Evolutionary conservation across 164 flowering plant genomes (phyloP), one percentile per base, ranked within the genome.

Genomic region (Liriodendron chinense): DNA sequence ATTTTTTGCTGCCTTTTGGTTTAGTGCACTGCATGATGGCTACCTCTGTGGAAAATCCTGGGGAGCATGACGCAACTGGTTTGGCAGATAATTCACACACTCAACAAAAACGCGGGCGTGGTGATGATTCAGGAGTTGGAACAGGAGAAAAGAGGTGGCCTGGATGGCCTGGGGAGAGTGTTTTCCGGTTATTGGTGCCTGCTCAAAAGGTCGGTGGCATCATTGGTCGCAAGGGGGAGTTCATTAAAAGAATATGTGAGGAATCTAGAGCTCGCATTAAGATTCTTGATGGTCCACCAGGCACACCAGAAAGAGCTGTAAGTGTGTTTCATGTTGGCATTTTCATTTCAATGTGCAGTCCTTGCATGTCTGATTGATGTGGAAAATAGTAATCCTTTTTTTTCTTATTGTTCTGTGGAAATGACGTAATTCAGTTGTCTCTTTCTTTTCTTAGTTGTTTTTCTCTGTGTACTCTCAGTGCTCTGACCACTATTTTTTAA

Each of bases 91-190:
- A 78, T 71, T 47, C 72, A 2, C 74, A 64, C 5, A 9, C 74
- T 64, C 73, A 82, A 65, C 69, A 71, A 53, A 78, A 75, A 70
- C 72, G 64, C 7, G 79, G 68, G 12, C 67, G 59, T 69, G 78
- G 72, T 25, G 75, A 84, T 71, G 86, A 84, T 65, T 13, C 80
- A n/a, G 80, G 50, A 6, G 81, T 26, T 75, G 91, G 73, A 71
- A 81, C 75, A 74, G 87, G 71, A 74, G 93, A 87, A 68, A 92
- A 90, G 75, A 89, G 73, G 80, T 96, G 99, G 99, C 97, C 98
- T 49, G 99, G 99, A 69, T 96, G 99, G 99, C 98, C 99, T 64
- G 99, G 99, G 57, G 97, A 96, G 80, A 90, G 83, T 83, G 94
- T 96, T 59, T 92, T 92, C 77, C 82, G 99, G 65, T 84, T 96